Evolutionary conservation across 176 grass and related monocot species (phyloP).

Genomic region (Eleusine coracana): DNA sequence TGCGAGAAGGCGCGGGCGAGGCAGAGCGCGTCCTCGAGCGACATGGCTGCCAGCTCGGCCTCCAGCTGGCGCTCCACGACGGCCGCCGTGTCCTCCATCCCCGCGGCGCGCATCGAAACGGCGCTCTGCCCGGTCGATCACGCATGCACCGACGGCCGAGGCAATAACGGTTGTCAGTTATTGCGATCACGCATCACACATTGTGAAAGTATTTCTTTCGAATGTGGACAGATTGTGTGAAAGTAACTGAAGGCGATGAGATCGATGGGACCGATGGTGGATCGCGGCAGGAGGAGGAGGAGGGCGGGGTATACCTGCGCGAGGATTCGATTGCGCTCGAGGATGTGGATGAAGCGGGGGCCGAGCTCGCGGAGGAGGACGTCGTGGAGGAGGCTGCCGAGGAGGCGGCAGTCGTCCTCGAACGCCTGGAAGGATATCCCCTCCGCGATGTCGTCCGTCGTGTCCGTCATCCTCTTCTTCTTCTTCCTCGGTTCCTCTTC

Average conservation of each 20-base stretch:
- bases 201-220: neutral
- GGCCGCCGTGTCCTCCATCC: conserved; percentile 72
- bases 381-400: conserved; percentile 84
- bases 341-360: conserved; percentile 71
- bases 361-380: conserved; percentile 88
- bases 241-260: neutral
- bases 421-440: conserved; percentile 94
- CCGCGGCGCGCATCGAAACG: conserved; percentile 71
- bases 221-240: too few relatives aligned
- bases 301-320: conserved; percentile 50
- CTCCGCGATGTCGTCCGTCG: conserved; percentile 90
- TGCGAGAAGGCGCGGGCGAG: conserved; percentile 88
- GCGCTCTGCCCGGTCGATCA: conserved; percentile 51
- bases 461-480: conserved; percentile 56
- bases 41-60: conserved; percentile 72
- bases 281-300: neutral
- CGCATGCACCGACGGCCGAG: neutral
- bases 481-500: neutral
- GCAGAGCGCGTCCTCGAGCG: conserved; percentile 69
- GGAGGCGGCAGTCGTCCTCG: conserved; percentile 93
- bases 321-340: conserved; percentile 81
- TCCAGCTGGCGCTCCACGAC: conserved; percentile 79
- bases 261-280: neutral
- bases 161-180: neutral
- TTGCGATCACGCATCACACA: neutral